Evolutionary conservation across 2,329 filamentous ascomycete species (phyloP).

Genomic region (Ustulina deusta): DNA sequence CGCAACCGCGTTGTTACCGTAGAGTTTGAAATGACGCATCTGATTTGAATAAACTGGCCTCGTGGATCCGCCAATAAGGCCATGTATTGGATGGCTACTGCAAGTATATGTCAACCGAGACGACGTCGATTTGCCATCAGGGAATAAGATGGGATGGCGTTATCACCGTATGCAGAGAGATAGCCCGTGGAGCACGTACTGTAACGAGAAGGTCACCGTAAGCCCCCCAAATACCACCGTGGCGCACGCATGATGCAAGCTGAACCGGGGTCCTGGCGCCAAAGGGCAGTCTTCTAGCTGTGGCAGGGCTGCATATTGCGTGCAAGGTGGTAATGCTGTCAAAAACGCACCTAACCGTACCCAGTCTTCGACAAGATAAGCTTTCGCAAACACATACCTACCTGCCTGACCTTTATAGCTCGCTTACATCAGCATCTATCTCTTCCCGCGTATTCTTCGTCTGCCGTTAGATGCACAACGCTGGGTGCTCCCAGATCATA

Average conservation of each 20-base stretch:
- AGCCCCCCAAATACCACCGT: slow-evolving; percentile 28
- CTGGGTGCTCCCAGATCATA: not conserved
- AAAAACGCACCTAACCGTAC: slow-evolving; percentile 1
- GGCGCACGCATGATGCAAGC: slow-evolving; percentile 27
- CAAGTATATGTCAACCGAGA: slow-evolving; percentile 25
- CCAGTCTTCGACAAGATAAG: slow-evolving; percentile 17
- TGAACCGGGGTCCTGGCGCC: slow-evolving; percentile 26
- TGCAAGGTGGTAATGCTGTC: slow-evolving; percentile 17
- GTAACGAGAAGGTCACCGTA: slow-evolving; percentile 34
- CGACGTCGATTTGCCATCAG: slow-evolving; percentile 5
- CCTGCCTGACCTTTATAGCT: not conserved
- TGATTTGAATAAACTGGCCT: slow-evolving; percentile 27
- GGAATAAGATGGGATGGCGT: slow-evolving; percentile 10
- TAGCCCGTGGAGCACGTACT: slow-evolving; percentile 15
- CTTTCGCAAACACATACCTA: not conserved
- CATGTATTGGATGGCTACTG: not conserved
- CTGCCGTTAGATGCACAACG: not conserved
- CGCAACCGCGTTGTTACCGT: slow-evolving; percentile 21
- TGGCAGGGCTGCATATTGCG: slow-evolving; percentile 35
- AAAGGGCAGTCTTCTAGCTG: slow-evolving; percentile 14
- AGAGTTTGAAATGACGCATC: slow-evolving; percentile 28
- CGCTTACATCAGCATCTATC: slow-evolving; percentile 10
- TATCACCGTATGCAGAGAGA: slow-evolving; percentile 16
- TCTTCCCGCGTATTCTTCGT: not conserved
- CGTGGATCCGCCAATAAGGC: slow-evolving; percentile 7